These are phyloP conservation scores for Yamagishiella unicocca DNA, from an alignment of 139 green algal species.

Conservation along the genomic window DNA sequence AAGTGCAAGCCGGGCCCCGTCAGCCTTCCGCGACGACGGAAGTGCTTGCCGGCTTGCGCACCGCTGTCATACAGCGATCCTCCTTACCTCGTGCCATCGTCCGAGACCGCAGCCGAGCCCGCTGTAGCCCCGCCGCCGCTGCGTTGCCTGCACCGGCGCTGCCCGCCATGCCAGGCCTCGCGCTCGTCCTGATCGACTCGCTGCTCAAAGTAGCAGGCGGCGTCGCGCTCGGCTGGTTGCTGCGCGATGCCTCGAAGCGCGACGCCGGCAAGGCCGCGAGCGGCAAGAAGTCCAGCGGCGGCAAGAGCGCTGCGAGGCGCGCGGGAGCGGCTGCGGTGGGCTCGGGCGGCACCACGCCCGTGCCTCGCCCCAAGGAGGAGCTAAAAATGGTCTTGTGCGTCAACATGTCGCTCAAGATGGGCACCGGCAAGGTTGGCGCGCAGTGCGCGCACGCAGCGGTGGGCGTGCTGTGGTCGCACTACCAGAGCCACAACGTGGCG, in stretches of 20 bases:
- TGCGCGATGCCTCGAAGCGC: conserved; percentile 15
- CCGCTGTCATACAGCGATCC: too few species aligned
- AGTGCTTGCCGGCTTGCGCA: too few species aligned
- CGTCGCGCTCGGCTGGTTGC: conserved; percentile 36
- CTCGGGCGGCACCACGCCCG: neutral
- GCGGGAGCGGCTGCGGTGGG: neutral
- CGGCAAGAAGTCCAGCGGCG: conserved; percentile 4
- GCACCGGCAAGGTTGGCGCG: conserved; percentile 86
- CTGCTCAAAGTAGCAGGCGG: conserved; percentile 55
- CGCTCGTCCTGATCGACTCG: conserved; percentile 29
- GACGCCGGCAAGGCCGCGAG: neutral
- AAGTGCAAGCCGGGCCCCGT: too few species aligned
- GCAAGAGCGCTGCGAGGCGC: neutral
- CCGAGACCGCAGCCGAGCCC: too few species aligned
- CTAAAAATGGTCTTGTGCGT: conserved; percentile 74
- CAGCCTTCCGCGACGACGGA: too few species aligned
- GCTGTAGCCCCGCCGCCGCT: too few species aligned
- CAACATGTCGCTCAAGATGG: conserved; percentile 82
- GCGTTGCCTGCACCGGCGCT: neutral
- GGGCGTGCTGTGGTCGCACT: conserved; percentile 73
- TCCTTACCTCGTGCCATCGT: too few species aligned
- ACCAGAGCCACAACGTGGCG: conserved; percentile 34
- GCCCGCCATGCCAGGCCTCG: conserved; percentile 17
- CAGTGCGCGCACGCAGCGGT: conserved; percentile 90
- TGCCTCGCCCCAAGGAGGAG: conserved; percentile 58